Base-by-base conservation (phyloP, 306 rosid genomes). In the Cucumis cinereus region DNA sequence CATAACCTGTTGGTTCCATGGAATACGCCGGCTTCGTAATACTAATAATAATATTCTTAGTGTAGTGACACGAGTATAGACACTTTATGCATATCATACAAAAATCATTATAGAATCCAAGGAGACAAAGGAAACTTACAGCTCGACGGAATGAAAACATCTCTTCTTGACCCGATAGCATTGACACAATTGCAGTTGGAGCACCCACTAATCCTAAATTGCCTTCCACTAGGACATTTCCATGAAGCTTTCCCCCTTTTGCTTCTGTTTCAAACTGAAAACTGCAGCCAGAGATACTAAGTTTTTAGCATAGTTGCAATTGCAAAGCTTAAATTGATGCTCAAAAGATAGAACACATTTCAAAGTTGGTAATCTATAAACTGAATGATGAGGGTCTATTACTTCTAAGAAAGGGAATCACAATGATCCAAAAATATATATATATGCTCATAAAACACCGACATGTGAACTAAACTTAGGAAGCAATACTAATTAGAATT, bases 221-320 rank as follows among this genome's bases (percentile, higher is more conserved):
- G 70, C 96, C 98, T 84, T 84, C 92, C 50, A 88, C 95, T 80
- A 94, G 83, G 82, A 94, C 98, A 84, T 94, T 35, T 22, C 92
- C 83, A 23, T 96, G 90, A 74, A 94, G 98, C 82, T 83, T 91
- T 68, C 80, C 87, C 30, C 95, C 96, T 82, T 94, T 96, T 30
- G 75, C 84, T 86, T 94, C 97, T 62, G 97, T 86, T 90, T 94
- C 97, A 28, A 94, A 94, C 82, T 94, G 98, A 83, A 94, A 94
- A 83, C 98, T 94, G 87, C 80, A 89, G 78, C 77, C 9, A 62
- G 36, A 45, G 23, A 41, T 36, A 47, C 30, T n/a, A 68, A 68
- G 55, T 68, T 68, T 19, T 22, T 68, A 14, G 35, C 74, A 41
- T 12, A 41, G 74, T 68, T 63, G 71, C 47, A 33, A 63, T 68